Evolutionary conservation across 352 stramenopile species (phyloP), one percentile per base, ranked within the genome.

Genomic region (Phytophthora cryptogea): DNA sequence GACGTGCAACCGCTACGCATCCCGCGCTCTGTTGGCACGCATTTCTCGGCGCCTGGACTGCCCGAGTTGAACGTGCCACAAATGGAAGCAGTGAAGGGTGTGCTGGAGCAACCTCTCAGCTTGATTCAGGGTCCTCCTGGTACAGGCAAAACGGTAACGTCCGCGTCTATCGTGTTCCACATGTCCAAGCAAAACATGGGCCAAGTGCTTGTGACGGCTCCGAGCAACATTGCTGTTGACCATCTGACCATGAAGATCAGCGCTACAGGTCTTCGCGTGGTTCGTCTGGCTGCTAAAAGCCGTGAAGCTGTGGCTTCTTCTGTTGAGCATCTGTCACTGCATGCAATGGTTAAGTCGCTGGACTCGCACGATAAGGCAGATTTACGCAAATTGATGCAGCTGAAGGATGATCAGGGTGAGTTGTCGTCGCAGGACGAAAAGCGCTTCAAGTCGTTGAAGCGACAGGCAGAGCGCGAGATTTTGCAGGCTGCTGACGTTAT

Each of bases 171-270:
- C 27, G 97, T 99, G n/a, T 99, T 98, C 69, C 97, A 99, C 79
- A 89, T 99, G 71, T 97, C 97, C 23, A 97, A 98, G 65, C 94
- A 99, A 66, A 98, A 98, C 66, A 98, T 98, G 92, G 96, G 96
- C 14, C 97, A 99, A 72, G 97, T 99, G 31, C 83, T 99, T 8
- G 98, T 99, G 8, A 99, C 94, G 5, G 97, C 97, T 11, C 98
- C 98, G 0, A 98, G 88, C 62, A 99, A 99, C 66, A 98, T 99
- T 63, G 98, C 98, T 4, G 97, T 99, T 30, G 98, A 99, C 80
- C 76, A 88, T 54, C 64, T 92, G 43, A 99, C 97, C 2, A 94
- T 97, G 64, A 99, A 99, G 68, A 99, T 99, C 72, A 97, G 97
- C 54, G 90, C 92, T 3, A 99, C 97, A 0, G 97, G 97, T 35